Evolutionary conservation across 1,284 basidiomycete genomes (phyloP), one percentile per base, ranked within the genome.

Genomic region (Cryptococcus maquisensis): DNA sequence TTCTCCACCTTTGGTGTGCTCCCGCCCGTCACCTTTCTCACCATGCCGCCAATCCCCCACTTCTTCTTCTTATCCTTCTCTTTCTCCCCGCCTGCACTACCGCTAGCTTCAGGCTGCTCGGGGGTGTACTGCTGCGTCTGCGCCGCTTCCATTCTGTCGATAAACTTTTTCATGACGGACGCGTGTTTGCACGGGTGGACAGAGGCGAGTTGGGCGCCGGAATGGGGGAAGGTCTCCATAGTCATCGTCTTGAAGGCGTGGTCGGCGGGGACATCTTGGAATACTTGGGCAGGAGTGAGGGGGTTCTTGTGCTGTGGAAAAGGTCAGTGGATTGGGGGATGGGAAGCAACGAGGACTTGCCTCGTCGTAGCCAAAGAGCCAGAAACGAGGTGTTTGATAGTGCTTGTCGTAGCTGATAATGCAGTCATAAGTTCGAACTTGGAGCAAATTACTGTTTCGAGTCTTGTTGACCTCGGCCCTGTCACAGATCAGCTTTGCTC

Each of bases 361-460:
- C 83, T 96, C 93, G 71, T 95, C 91, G 72, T 95, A 96, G 13
- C 93, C 92, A 63, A 93, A 84, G 56, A 97, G 77, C 92, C 92
- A 96, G 74, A 95, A 88, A 64, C 92, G 84, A 24, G 92, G 92
- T 16, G 93, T 96, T 76, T 96, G 93, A 76, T 96, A 96, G 76
- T 93, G 94, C 80, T 98, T 98, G 83, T 98, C 95, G 78, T 98
- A 98, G 35, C 65, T 93, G 79, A 99, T 98, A 85, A 97, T 90
- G 72, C 97, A 96, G 77, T 99, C 96, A 81, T 99, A 99, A 21
- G 94, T 98, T 67, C 95, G 84, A 43, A 98, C 91, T 80, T 92
- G 90, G 41, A 98, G 80, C 23, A 98, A 79, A 68, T 97, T 97
- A 56, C 84, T 85, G 61, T 61, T 64, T 49, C 62, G 84, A 44